These are phyloP conservation scores for Saccharomyces jurei DNA, from an alignment of 805 yeast species.

Conservation along the genomic window DNA sequence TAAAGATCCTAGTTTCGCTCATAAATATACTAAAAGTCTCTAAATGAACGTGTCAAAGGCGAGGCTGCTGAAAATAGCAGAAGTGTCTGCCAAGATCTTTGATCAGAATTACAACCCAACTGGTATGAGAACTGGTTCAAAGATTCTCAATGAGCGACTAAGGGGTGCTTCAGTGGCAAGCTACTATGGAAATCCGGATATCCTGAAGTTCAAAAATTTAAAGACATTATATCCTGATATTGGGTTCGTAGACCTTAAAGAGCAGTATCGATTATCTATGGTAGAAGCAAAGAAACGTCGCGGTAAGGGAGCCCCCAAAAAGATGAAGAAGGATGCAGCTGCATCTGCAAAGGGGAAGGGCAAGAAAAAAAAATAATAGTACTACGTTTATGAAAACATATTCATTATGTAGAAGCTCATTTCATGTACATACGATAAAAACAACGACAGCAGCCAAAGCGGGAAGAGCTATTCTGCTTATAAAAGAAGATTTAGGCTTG, in stretches of 20 bases:
- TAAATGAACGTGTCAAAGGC: conserved; percentile 32
- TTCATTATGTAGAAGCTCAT: not conserved
- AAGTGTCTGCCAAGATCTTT: conserved; percentile 58
- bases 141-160: conserved; percentile 56
- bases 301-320: conserved; percentile 84
- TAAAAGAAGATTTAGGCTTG: not conserved
- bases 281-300: conserved; percentile 65
- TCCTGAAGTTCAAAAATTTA: conserved; percentile 56
- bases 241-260: conserved; percentile 57
- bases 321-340: conserved; percentile 42
- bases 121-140: conserved; percentile 60
- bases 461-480: not conserved
- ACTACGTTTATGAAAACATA: not conserved
- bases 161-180: conserved; percentile 63
- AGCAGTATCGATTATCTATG: conserved; percentile 59
- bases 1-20: not conserved
- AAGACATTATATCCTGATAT: conserved; percentile 42
- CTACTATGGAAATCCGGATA: conserved; percentile 69
- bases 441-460: not conserved
- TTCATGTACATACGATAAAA: not conserved
- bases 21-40: not conserved
- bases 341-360: conserved; percentile 31
- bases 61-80: conserved; percentile 49
- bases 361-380: conserved; percentile 33
- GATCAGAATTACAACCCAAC: conserved; percentile 65